Evolutionary conservation across 2,329 filamentous ascomycete species (phyloP), one percentile per base, ranked within the genome.

Genomic region (Aspergillus transmontanensis): DNA sequence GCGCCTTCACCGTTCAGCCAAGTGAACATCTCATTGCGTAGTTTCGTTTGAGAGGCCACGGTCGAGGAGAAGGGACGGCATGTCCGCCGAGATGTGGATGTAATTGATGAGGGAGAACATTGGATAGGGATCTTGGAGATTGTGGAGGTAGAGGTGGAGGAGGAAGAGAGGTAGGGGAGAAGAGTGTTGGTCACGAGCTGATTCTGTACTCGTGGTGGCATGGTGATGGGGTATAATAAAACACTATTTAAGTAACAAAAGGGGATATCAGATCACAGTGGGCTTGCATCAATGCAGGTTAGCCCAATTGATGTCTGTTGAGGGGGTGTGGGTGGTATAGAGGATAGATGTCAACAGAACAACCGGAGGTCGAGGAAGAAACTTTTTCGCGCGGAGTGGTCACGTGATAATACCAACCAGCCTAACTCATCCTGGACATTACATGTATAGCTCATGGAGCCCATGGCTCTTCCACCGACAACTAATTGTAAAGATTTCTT

Each of bases 11-110:
- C 66, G 64, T 84, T 82, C 43, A 89, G 79, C 87, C 87, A 89
- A 65, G 78, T 76, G 69, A 84, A 87, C 81, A 89, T 87, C 57
- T 82, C 77, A 62, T 80, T 78, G 64, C 86, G 83, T 48, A 84
- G 80, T 67, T 79, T 79, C 50, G 85, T 87, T 61, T 80, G 76
- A 34, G 72, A 46, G 53, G 71, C 67, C 53, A 68, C 61, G 7
- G 76, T 75, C n/a, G 69, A 73, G 21, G 75, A 78, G 60, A 79
- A 78, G 16, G 72, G 68, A 19, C 76, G 75, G 21, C 48, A 68
- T 58, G 57, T 67, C 61, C 48, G 70, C 57, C 68, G 71, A 23
- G 68, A 69, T 58, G 66, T 68, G 43, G 61, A 61, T 32, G 60
- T 58, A 58, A 58, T 53, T 58, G 58, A 64, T 57, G 65, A 60